Percentiles rank a stretch among this genome's conserved stretches.
Conservation (phyloP, 208 protist genomes). For the Balamuthia mandrillaris region DNA sequence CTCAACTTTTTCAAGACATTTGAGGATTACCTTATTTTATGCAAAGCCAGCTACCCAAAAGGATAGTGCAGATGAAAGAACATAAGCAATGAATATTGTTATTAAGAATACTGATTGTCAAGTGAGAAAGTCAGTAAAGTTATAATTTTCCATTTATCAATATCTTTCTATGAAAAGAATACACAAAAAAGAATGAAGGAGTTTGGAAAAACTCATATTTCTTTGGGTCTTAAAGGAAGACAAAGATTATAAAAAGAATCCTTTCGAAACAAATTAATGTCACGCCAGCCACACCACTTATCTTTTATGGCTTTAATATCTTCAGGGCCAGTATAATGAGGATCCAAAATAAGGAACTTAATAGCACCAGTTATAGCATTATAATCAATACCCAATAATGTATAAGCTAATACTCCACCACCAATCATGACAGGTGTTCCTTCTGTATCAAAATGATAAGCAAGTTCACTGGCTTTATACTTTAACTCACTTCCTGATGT, state of each 20-base stretch:
- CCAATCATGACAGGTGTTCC: constrained; percentile 91
- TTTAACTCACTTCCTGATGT: constrained; percentile 79
- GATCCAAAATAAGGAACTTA: constrained; percentile 85
- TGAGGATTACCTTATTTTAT: too few species aligned
- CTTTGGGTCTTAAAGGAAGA: constrained; percentile 75
- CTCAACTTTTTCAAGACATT: too few species aligned
- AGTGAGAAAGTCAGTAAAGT: too few species aligned
- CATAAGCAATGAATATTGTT: too few species aligned
- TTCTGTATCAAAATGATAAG: constrained; percentile 80
- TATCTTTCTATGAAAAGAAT: too few species aligned
- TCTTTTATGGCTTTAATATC: constrained; percentile 80
- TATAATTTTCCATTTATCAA: too few species aligned
- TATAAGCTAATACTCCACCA: constrained; percentile 89
- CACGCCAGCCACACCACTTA: constrained; percentile 85
- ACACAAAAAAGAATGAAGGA: too few species aligned
- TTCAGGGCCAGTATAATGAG: constrained; percentile 84
- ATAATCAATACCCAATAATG: constrained; percentile 84
- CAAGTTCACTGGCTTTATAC: constrained; percentile 73
- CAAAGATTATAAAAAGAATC: constrained; percentile 90
- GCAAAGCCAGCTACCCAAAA: too few species aligned
- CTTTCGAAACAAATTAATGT: constrained; percentile 78
- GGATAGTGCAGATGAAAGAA: too few species aligned
- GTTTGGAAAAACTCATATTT: too few species aligned
- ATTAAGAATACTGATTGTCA: too few species aligned
- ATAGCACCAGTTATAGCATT: constrained; percentile 79